Evolutionary conservation across 1,284 basidiomycete species (phyloP).

Genomic region (Sanghuangporus sanghuang): DNA sequence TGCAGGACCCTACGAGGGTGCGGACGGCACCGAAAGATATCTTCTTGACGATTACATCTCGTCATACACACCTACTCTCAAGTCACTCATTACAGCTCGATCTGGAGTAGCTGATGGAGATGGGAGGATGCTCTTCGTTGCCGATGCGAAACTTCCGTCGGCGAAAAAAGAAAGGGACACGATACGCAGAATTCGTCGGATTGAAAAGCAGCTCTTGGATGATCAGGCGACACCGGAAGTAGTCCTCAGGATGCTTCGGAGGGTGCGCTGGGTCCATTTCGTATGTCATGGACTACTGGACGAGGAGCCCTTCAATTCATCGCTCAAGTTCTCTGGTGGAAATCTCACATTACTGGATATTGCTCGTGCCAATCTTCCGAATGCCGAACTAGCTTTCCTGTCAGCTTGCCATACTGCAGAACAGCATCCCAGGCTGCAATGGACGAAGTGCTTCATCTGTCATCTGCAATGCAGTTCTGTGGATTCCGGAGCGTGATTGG

Average conservation of each 20-base stretch:
- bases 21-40: neutral
- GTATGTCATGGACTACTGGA: neutral
- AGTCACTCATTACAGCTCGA: constrained; percentile 25
- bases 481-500: constrained; percentile 34
- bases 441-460: constrained; percentile 32
- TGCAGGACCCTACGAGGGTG: neutral
- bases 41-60: constrained; percentile 30
- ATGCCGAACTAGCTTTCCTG: constrained; percentile 33
- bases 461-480: constrained; percentile 30
- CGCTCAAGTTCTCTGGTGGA: neutral
- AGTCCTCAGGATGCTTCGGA: neutral
- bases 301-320: neutral
- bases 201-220: neutral
- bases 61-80: constrained; percentile 35
- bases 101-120: too few relatives aligned
- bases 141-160: neutral
- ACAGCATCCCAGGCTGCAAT: constrained; percentile 10
- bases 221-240: neutral
- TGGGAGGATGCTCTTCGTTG: neutral
- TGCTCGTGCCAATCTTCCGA: constrained; percentile 21
- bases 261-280: neutral
- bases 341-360: constrained; percentile 25
- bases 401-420: constrained; percentile 27
- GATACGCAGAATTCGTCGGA: neutral
- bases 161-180: neutral